A percentile compares a stretch with the other conserved stretches of the same genome.
Evolutionary conservation across 2,329 filamentous ascomycete species (phyloP).

Genomic region (Ambrosiella cleistominuta): DNA sequence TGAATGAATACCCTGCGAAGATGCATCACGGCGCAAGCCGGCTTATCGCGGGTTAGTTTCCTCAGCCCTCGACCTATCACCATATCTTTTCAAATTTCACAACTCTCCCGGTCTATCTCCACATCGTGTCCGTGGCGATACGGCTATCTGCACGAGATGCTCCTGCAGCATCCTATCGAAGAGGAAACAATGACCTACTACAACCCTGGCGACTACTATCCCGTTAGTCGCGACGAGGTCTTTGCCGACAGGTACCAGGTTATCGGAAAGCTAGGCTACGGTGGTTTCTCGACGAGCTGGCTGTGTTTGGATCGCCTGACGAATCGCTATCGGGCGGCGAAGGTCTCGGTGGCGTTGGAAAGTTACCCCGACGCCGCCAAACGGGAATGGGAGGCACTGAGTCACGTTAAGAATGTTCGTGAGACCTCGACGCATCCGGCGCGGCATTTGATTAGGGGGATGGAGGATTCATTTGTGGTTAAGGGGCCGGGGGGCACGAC

Average conservation of each 20-base stretch:
- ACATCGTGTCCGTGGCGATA: not conserved
- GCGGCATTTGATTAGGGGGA: constrained; percentile 4
- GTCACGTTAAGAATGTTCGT: constrained; percentile 2
- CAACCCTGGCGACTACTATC: constrained; percentile 15
- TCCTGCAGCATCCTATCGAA: constrained; percentile 14
- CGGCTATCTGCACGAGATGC: constrained; percentile 12
- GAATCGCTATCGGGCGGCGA: constrained; percentile 2
- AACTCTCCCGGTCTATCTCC: not conserved
- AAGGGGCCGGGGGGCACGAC: not conserved
- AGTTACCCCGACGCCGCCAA: not conserved
- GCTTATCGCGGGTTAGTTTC: no score
- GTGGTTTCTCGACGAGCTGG: constrained; percentile 17
- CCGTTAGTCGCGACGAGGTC: constrained; percentile 16
- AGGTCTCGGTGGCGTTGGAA: constrained; percentile 4
- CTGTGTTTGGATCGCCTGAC: constrained; percentile 16
- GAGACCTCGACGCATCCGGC: constrained; percentile 6
- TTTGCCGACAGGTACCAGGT: constrained; percentile 16
- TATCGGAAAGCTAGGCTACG: constrained; percentile 17
- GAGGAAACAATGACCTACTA: constrained; percentile 17
- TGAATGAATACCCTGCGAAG: no score
- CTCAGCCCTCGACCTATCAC: no score
- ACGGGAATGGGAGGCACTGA: constrained; percentile 2
- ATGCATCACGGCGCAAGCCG: no score
- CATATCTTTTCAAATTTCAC: not conserved
- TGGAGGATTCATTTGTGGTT: constrained; percentile 8